phyloP scores from a whole-genome alignment of 495 filamentous ascomycete species.

The Usnea hakonensis region DNA sequence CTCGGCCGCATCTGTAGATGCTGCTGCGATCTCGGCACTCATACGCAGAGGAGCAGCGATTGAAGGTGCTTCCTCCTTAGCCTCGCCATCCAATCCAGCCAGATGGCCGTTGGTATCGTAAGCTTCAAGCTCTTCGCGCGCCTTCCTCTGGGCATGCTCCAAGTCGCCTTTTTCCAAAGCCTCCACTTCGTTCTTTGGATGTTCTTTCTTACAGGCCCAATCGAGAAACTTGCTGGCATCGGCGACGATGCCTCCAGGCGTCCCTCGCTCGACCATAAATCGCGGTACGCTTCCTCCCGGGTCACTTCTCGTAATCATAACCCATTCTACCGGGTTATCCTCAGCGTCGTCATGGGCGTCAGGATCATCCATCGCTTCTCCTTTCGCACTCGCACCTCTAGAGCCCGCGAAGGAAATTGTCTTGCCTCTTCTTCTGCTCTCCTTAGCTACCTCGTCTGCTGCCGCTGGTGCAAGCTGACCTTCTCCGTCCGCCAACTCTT shows the following conservation, averaged over 20 bases:
- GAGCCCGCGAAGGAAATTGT: slow-evolving; percentile 45
- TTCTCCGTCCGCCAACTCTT: neutral
- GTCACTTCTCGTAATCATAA: slow-evolving; percentile 93
- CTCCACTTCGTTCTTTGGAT: slow-evolving; percentile 34
- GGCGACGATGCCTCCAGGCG: slow-evolving; percentile 69
- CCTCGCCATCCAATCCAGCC: slow-evolving; percentile 24
- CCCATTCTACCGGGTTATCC: slow-evolving; percentile 76
- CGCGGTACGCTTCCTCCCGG: slow-evolving; percentile 86
- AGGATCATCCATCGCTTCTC: slow-evolving; percentile 31
- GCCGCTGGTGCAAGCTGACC: neutral
- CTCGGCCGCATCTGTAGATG: slow-evolving; percentile 26
- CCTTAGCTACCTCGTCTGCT: slow-evolving; percentile 15
- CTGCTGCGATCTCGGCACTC: slow-evolving; percentile 3
- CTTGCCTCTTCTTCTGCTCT: slow-evolving; percentile 31
- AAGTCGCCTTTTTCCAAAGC: slow-evolving; percentile 23
- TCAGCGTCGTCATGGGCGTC: slow-evolving; percentile 39
- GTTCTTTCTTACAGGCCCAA: slow-evolving; percentile 61
- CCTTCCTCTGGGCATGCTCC: neutral
- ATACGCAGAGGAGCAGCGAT: neutral
- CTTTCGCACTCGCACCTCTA: slow-evolving; percentile 31
- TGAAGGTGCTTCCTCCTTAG: slow-evolving; percentile 11
- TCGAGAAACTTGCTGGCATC: slow-evolving; percentile 82
- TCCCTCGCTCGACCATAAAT: slow-evolving; percentile 92
- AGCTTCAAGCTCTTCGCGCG: slow-evolving; percentile 20
- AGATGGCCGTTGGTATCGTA: slow-evolving; percentile 33